These are phyloP conservation scores for Colletotrichum orchidophilum DNA, from an alignment of 2,329 filamentous ascomycete species.

Conservation along the genomic window DNA sequence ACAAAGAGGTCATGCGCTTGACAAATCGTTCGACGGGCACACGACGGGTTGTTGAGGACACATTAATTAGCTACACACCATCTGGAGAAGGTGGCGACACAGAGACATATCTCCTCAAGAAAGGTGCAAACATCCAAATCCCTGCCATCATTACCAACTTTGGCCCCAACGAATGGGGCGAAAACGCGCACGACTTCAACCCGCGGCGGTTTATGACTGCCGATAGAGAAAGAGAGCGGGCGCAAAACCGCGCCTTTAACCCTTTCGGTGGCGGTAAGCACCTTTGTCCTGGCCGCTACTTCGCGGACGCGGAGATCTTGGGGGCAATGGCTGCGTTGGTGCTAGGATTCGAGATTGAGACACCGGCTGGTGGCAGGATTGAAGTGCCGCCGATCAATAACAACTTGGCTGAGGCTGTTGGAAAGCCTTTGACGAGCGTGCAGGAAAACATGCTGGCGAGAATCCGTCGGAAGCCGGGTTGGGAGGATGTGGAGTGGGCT, in stretches of 20 bases:
- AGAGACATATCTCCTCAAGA: conserved; percentile 10
- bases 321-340: conserved; percentile 36
- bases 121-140: conserved; percentile 36
- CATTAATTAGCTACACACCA: conserved; percentile 10
- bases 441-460: conserved; percentile 10
- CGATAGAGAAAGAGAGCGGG: conserved; percentile 35
- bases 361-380: conserved; percentile 6
- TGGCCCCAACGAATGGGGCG: conserved; percentile 38
- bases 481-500: conserved; percentile 19
- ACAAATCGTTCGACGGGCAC: conserved; percentile 12
- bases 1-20: conserved; percentile 23
- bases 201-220: conserved; percentile 39
- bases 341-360: conserved; percentile 39
- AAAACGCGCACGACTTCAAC: conserved; percentile 36
- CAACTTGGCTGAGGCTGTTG: conserved; percentile 15
- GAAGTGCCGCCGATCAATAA: conserved; percentile 15
- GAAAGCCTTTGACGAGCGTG: conserved; percentile 7
- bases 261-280: conserved; percentile 46
- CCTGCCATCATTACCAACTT: conserved; percentile 39
- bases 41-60: conserved; percentile 19
- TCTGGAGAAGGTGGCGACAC: neutral
- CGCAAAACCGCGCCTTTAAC: conserved; percentile 37
- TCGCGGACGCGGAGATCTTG: conserved; percentile 44
- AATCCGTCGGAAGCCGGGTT: conserved; percentile 7
- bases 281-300: conserved; percentile 46